A percentile compares a stretch with the other conserved stretches of the same genome.
Conservation (phyloP, 2,329 filamentous ascomycete genomes). For the Penicillium sp. region DNA sequence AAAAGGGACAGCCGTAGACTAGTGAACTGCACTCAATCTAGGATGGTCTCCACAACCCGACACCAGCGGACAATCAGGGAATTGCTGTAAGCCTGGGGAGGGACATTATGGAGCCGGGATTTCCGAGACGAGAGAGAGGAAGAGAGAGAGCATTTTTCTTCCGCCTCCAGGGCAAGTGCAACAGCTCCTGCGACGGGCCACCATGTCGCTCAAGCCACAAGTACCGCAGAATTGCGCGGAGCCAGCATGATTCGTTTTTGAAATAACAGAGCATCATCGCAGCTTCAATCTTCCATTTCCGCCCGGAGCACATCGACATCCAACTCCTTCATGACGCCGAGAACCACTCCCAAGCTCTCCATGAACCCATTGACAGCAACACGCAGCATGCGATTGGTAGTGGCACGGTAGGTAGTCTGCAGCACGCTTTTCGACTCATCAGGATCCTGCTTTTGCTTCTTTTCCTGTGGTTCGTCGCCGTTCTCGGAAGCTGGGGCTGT, state of each 20-base stretch:
- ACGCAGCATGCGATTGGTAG: conserved; percentile 93
- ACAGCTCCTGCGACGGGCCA: not conserved
- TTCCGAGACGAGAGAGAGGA: not conserved
- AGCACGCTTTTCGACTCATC: conserved; percentile 55
- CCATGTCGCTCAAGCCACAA: not conserved
- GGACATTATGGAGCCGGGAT: not conserved
- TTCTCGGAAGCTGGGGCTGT: conserved; percentile 28
- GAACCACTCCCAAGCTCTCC: conserved; percentile 78
- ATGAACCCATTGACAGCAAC: conserved; percentile 97
- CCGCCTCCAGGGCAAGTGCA: not conserved
- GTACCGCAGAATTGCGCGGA: not conserved
- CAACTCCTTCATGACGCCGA: conserved; percentile 87
- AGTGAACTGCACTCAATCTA: not conserved
- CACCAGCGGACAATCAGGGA: not conserved
- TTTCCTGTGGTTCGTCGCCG: conserved; percentile 22
- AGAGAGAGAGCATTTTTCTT: not conserved
- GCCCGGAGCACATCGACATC: conserved; percentile 74
- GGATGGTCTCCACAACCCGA: not conserved
- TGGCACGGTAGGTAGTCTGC: conserved; percentile 74
- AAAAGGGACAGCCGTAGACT: not conserved
- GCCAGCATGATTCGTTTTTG: not conserved
- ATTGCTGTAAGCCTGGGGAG: not conserved
- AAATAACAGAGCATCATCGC: not conserved
- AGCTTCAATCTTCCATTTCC: conserved; percentile 24
- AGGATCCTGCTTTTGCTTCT: conserved; percentile 22